A percentile compares a stretch with the other conserved stretches of the same genome.
Evolutionary conservation across 1,284 basidiomycete species (phyloP).

Genomic region (Leccinum griseonigrum): DNA sequence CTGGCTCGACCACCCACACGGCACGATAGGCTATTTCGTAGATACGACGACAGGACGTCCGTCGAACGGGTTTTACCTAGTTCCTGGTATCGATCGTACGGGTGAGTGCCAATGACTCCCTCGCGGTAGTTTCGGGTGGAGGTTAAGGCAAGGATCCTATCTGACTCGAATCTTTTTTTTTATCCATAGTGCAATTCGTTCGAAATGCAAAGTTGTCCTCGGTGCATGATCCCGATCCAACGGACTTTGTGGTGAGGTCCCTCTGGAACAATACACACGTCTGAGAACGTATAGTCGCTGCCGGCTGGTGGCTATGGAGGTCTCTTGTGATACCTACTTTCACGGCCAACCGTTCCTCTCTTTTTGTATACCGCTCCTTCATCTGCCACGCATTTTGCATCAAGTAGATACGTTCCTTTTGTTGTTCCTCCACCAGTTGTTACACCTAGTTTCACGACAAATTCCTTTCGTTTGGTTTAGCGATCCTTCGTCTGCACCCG

Average conservation of each 20-base stretch:
- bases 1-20: conserved; percentile 57
- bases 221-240: conserved; percentile 37
- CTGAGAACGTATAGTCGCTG: neutral
- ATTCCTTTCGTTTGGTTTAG: too few species aligned
- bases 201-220: conserved; percentile 39
- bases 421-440: too few species aligned
- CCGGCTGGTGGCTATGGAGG: too few species aligned
- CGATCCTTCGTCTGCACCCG: too few species aligned
- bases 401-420: too few species aligned
- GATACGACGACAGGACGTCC: conserved; percentile 41
- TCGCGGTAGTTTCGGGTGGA: too few species aligned
- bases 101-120: conserved; percentile 32
- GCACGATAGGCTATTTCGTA: conserved; percentile 53
- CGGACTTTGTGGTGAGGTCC: conserved; percentile 52
- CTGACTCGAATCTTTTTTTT: neutral
- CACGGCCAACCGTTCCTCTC: too few species aligned
- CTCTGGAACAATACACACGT: conserved; percentile 57
- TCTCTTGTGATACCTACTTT: too few species aligned
- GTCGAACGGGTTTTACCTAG: conserved; percentile 52
- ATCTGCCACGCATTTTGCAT: neutral
- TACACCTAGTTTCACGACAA: too few species aligned
- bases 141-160: too few species aligned
- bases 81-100: conserved; percentile 48
- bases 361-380: too few species aligned
- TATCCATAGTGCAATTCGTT: conserved; percentile 43